A percentile compares a stretch with the other conserved stretches of the same genome.
These are phyloP conservation scores for Acacia crassicarpa DNA, from an alignment of 306 rosid species.

Conservation along the genomic window DNA sequence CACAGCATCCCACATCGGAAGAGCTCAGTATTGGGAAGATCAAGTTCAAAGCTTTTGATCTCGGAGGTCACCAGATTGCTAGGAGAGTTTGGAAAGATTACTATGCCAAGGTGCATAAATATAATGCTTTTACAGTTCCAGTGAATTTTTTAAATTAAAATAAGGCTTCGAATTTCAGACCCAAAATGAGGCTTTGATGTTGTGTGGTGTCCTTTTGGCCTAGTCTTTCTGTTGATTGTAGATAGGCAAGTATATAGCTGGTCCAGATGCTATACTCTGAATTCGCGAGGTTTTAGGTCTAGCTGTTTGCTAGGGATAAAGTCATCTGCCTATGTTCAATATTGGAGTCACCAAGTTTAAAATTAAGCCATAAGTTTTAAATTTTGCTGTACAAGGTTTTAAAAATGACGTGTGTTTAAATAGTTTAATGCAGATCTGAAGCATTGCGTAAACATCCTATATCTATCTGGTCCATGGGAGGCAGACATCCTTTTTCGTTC, in stretches of 20 bases:
- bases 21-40: slow-evolving; percentile 93
- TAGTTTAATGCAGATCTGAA: not conserved
- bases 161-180: not conserved
- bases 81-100: slow-evolving; percentile 97
- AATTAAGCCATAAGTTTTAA: not conserved
- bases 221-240: not conserved
- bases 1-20: slow-evolving; percentile 89
- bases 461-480: not conserved
- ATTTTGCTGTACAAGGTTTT: not conserved
- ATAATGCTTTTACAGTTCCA: not conserved
- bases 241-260: not conserved
- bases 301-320: slow-evolving; percentile 5
- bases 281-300: not conserved
- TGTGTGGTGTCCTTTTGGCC: not conserved
- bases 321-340: not conserved
- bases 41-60: slow-evolving; percentile 91
- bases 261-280: not conserved
- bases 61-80: slow-evolving; percentile 88
- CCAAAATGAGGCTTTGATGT: not conserved
- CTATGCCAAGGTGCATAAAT: slow-evolving; percentile 75
- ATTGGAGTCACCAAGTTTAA: not conserved
- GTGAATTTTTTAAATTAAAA: not conserved
- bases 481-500: slow-evolving; percentile 22
- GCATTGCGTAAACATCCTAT: not conserved
- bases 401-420: not conserved